Conservation (phyloP, 495 filamentous ascomycete genomes). For the Halenospora varia region DNA sequence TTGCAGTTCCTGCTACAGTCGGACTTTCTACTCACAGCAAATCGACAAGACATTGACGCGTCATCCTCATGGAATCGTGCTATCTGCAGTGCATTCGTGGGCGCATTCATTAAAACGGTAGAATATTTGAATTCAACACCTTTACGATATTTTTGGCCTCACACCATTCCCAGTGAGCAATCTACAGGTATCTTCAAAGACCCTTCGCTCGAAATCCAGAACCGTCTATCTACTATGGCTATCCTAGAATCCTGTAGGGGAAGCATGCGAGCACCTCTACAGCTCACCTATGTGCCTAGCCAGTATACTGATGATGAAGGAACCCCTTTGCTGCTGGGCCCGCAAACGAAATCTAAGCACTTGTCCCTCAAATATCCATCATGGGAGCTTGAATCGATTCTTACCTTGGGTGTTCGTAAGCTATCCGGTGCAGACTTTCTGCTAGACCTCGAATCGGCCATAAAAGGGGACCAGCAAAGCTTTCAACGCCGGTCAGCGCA, state of each 20-base stretch:
- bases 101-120: not conserved
- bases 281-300: not conserved
- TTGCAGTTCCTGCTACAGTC: conserved; percentile 15
- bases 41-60: conserved; percentile 12
- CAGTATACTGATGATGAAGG: not conserved
- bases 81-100: not conserved
- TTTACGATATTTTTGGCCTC: conserved; percentile 1
- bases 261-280: not conserved
- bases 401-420: not conserved
- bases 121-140: not conserved
- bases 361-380: not conserved
- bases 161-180: not conserved
- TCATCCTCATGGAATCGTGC: not conserved
- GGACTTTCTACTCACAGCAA: conserved; percentile 18
- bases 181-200: not conserved
- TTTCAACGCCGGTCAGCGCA: not conserved
- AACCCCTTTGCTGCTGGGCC: not conserved
- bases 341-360: not conserved
- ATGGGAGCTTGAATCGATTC: not conserved
- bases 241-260: not conserved
- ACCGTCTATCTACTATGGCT: not conserved
- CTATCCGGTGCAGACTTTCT: not conserved
- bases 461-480: not conserved
- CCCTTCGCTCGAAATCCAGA: not conserved
- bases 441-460: not conserved